Percentiles rank a stretch among this genome's conserved stretches.
Evolutionary conservation across 176 grass and related monocot genomes (phyloP).

Genomic region (Triticum monococcum): DNA sequence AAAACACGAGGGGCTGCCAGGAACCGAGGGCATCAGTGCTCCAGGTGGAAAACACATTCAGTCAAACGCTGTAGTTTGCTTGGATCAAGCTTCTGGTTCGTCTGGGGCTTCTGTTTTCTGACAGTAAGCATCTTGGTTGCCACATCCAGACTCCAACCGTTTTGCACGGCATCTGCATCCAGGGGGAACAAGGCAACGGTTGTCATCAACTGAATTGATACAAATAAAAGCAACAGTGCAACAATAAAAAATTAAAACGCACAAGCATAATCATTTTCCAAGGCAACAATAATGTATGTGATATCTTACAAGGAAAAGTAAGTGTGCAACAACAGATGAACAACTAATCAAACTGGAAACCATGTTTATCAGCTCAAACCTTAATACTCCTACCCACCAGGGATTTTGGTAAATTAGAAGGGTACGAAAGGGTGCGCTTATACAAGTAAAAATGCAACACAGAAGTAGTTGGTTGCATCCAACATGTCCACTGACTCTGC

Average conservation of each 20-base stretch:
- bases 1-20: not conserved
- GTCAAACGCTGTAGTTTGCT: conserved; percentile 91
- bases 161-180: conserved; percentile 54
- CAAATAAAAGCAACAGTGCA: conserved; percentile 11
- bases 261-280: not conserved
- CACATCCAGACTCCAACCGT: conserved; percentile 79
- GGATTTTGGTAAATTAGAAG: not conserved
- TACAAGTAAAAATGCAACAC: not conserved
- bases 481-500: not conserved
- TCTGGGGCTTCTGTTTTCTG: conserved; percentile 52
- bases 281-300: not conserved
- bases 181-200: not conserved
- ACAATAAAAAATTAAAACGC: not conserved
- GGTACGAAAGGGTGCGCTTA: not conserved
- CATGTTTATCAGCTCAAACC: not conserved
- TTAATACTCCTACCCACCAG: not conserved
- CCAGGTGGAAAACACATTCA: conserved; percentile 95
- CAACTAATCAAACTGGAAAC: not conserved
- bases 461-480: not conserved
- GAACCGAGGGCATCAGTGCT: conserved; percentile 50
- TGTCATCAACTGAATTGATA: not conserved
- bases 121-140: conserved; percentile 66
- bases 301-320: not conserved
- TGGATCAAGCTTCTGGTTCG: conserved; percentile 76
- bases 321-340: not conserved